Conservation (phyloP, 768 basidiomycete species). For the Suillus cothurnatus region DNA sequence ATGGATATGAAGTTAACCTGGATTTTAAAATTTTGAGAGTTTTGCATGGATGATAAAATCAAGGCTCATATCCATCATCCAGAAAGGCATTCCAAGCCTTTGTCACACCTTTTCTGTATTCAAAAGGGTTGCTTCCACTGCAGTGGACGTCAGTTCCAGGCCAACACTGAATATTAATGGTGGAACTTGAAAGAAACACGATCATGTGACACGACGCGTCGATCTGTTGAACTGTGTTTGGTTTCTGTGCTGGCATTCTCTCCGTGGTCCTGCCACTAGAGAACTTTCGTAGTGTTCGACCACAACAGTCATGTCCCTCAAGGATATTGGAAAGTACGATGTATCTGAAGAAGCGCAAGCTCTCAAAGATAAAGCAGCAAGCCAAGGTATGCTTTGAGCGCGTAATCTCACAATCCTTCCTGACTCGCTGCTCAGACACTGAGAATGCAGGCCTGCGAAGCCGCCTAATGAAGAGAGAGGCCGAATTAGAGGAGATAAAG, state of each 20-base stretch:
- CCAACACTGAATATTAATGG: too few relatives aligned
- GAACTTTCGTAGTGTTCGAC: conserved; percentile 9
- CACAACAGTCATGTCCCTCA: conserved; percentile 36
- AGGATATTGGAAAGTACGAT: conserved; percentile 41
- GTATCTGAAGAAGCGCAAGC: conserved; percentile 40
- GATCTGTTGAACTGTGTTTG: conserved; percentile 29
- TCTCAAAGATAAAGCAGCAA: conserved; percentile 38
- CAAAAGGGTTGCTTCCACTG: too few relatives aligned
- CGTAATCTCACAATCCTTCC: conserved; percentile 1
- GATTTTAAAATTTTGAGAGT: too few relatives aligned
- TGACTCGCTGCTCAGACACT: conserved; percentile 31
- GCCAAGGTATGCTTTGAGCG: conserved; percentile 33
- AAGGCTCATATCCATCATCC: too few relatives aligned
- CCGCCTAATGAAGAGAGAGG: conserved; percentile 38
- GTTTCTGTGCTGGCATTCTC: conserved; percentile 8
- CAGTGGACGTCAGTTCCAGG: too few relatives aligned
- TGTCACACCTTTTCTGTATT: too few relatives aligned
- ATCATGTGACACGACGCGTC: conserved; percentile 37
- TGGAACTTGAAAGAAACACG: conserved; percentile 24
- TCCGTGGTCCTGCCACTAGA: not conserved
- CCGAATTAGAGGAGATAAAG: conserved; percentile 38
- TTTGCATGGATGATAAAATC: too few relatives aligned
- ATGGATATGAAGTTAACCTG: too few relatives aligned
- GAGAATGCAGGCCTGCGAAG: conserved; percentile 36
- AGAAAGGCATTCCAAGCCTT: too few relatives aligned